These are phyloP conservation scores for Claviceps fusiformis DNA, from an alignment of 2,329 filamentous ascomycete species.

Conservation along the genomic window DNA sequence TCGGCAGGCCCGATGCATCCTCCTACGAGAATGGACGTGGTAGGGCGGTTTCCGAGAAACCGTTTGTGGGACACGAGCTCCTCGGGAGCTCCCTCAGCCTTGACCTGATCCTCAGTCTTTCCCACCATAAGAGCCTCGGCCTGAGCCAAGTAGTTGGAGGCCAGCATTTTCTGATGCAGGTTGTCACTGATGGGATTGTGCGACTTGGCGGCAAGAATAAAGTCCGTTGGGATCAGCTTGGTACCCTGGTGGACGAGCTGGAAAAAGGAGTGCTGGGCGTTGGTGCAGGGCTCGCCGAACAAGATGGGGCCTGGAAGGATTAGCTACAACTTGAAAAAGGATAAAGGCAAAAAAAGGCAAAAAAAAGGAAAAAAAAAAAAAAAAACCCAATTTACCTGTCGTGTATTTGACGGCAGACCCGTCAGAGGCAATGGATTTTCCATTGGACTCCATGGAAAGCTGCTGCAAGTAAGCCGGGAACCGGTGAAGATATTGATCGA, in stretches of 20 bases:
- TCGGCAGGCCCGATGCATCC: conserved; percentile 89
- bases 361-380: not conserved
- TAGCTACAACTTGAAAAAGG: not conserved
- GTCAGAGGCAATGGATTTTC: conserved; percentile 89
- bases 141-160: conserved; percentile 84
- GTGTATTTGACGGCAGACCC: conserved; percentile 91
- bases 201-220: conserved; percentile 89
- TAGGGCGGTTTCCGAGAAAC: conserved; percentile 94
- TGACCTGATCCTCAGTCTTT: conserved; percentile 70
- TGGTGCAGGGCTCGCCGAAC: conserved; percentile 96
- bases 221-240: conserved; percentile 96
- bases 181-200: conserved; percentile 91
- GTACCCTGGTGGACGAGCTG: conserved; percentile 98
- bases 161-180: conserved; percentile 92
- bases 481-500: conserved; percentile 97
- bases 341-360: not conserved
- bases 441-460: conserved; percentile 98
- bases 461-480: conserved; percentile 99
- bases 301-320: conserved; percentile 54
- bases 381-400: conserved; percentile 40
- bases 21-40: conserved; percentile 80
- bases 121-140: conserved; percentile 84
- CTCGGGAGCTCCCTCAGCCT: conserved; percentile 58
- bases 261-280: conserved; percentile 99
- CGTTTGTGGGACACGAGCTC: conserved; percentile 94